Evolutionary conservation across 148 eudicot species (phyloP), one percentile per base, ranked within the genome.

Genomic region (Pharnaceum exiguum): DNA sequence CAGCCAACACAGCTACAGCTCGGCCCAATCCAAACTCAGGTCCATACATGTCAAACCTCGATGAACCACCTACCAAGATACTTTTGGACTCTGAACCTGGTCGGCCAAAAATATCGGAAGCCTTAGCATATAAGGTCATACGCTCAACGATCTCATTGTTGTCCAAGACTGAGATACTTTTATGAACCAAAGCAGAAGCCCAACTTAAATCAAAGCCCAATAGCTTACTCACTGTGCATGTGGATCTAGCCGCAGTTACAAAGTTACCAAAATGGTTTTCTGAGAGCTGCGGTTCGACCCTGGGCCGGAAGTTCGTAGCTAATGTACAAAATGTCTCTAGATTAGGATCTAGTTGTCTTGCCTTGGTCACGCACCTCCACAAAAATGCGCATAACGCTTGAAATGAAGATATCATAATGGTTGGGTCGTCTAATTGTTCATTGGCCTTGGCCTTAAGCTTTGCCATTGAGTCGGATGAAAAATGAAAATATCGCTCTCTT

Each of bases 281-380:
- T 2, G 76, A 56, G 21, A 71, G 0, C 0, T 66, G 67, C 15
- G 66, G 71, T 10, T 46, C 1, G 11, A 71, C 4, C 3, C 76
- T 55, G 16, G 50, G n/a, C 35, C 76, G 59, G 0, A 10, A 30
- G 9, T 59, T 46, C 0, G 37, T 51, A 3, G 58, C 21, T 23
- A 54, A 3, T 1, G 11, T 23, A 22, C 27, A 73, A 3, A 25
- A 30, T 2, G 64, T 67, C 8, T 39, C 33, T 11, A 61, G 48
- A 5, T 60, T 28, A 7, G 3, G 7, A 8, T 31, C 19, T 21
- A 73, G 16, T 5, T 44, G 10, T 31, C 77, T 52, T 21, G 62
- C 65, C 27, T 58, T 63, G 16, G 60, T 67, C 12, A 72, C 28
- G 19, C 61, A 48, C n/a, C 18, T 23, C 77, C 72, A 72, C 7